Base-by-base conservation (phyloP, 202 grass and related monocot species). In the Setaria italica region DNA sequence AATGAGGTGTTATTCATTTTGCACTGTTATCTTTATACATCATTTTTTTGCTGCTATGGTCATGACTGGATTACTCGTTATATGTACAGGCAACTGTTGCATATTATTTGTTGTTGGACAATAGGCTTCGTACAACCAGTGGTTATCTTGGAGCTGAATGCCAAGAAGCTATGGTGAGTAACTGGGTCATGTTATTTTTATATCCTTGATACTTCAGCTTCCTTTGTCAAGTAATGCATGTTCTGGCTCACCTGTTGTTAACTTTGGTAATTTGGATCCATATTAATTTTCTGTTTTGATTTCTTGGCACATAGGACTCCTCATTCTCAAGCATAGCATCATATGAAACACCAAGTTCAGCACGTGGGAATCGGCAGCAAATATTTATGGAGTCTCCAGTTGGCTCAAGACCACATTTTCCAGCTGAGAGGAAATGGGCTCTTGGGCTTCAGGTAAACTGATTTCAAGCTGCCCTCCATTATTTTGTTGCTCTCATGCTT, bases 71-170 rank as follows among this genome's bases (percentile, higher is more conserved):
- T 87, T 32, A 62, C 62, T 83, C 13, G 43, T 72, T 85, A 29
- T 39, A 70, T 85, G 48, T 86, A 17, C 83, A 98, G 95, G 95
- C 95, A 71, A 98, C 95, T 50, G 95, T 98, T 85, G 90, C 95
- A 58, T 98, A 98, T 85, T 98, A 95, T 86, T 90, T 98, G 49
- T 86, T 95, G 87, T 74, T 98, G 88, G 95, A 98, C 58, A 98
- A 98, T 77, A 85, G 91, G 21, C 89, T 92, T 29, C 91, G 93
- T 67, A 80, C 92, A 73, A 89, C 89, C 17, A 90, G 91, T 83
- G 95, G 93, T n/a, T 98, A 98, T 93, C 90, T 98, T 39, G 93
- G 95, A 34, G 93, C 92, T 45, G 95, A 93, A 63, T 98, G 88
- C 79, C 83, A 98, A 93, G 95, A 95, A 89, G 85, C 89, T 83